These are phyloP conservation scores for Phyllostachys edulis DNA, from an alignment of 176 grass and related monocot genomes.

Conservation along the genomic window DNA sequence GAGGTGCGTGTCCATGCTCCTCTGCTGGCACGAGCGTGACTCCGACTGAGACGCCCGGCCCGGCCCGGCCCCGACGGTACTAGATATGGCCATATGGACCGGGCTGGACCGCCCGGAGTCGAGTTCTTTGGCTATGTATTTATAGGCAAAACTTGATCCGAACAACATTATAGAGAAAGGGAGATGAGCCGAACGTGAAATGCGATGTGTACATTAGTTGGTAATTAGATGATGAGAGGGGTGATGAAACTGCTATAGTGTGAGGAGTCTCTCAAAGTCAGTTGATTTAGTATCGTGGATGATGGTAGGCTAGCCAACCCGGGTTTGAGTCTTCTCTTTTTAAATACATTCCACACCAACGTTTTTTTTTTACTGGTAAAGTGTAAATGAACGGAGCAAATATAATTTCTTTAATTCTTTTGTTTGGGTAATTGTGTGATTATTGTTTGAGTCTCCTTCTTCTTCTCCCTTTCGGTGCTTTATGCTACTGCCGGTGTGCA, in stretches of 20 bases:
- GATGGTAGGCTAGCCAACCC: too few relatives aligned
- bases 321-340: too few relatives aligned
- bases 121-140: background rate
- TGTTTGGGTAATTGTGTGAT: too few relatives aligned
- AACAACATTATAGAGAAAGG: background rate
- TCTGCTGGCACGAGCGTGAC: constrained; percentile 72
- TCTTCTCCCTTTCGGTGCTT: background rate
- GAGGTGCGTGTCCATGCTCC: constrained; percentile 76
- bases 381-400: background rate
- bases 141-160: background rate
- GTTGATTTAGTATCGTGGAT: too few relatives aligned
- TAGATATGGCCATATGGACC: background rate
- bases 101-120: background rate
- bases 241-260: background rate
- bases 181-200: background rate
- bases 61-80: background rate
- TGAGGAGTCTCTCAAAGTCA: background rate
- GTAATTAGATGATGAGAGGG: background rate
- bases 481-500: background rate
- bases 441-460: too few relatives aligned
- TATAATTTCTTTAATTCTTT: too few relatives aligned
- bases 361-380: background rate
- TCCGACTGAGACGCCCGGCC: constrained; percentile 38
- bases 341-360: too few relatives aligned
- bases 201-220: background rate